Base-by-base conservation (phyloP, 345 rosid genomes). In the Clarkia xantiana region DNA sequence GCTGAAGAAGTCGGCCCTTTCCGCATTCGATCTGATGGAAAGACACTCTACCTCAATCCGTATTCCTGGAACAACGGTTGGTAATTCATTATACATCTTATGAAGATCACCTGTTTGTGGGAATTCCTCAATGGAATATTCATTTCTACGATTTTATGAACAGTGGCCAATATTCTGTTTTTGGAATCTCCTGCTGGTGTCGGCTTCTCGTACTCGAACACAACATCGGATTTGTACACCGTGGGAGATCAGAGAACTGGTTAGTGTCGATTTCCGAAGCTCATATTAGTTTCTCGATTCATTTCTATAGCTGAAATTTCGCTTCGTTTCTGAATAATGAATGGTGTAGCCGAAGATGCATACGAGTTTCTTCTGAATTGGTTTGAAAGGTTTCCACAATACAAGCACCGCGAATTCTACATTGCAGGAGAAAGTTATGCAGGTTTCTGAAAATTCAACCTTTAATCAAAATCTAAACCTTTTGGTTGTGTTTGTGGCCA, bases 151-250 rank as follows among this genome's bases (percentile, higher is more conserved):
- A 1, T 1, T 17, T 52, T 40, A 20, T 22, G 15, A 42, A 18
- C 65, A 90, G 96, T 90, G 80, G 97, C 94, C 42, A 90, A 86
- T 66, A 39, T 86, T 71, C 71, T 86, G 16, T 90, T 90, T 61
- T 89, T 90, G 45, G 97, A 90, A 55, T 90, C 97, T 54, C 96
- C 96, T 0, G 96, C 94, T 46, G 97, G 97, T 65, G 96, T 90
- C 57, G 97, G 97, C 9, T 90, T 86, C 70, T 90, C 97, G 1
- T 90, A 83, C 69, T 54, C 93, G 0, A 90, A 90, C 50, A 91
- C 87, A 0, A 70, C 84, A 10, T 73, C 94, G 6, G 98, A 91
- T 57, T 62, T 86, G 75, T 87, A 80, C 73, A 78, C 81, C 3
- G 54, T 66, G 9, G 99, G 99, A 42, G 99, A 91, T 67, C 52